Evolutionary conservation across 768 basidiomycete species (phyloP), one percentile per base, ranked within the genome.

Genomic region (Naganishia antarctica): DNA sequence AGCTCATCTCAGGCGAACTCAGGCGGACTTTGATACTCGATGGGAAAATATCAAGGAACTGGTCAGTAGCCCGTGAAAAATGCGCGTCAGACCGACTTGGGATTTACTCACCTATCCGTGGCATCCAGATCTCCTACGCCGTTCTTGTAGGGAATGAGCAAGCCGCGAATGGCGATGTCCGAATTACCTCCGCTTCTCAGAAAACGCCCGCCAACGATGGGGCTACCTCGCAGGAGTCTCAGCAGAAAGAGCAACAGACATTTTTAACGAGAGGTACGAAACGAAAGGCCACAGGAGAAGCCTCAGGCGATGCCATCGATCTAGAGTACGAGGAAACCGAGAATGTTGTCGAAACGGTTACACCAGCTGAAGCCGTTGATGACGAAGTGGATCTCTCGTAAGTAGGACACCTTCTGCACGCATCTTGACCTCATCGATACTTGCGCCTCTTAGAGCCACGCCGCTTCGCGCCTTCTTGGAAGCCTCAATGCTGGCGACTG

Each of bases 21-120:
- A 75, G 31, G 59, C 81, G n/a, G 90, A 91, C 64, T 86, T 82
- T 80, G 85, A 87, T 43, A 83, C 82, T 41, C 80, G 89, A 41
- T 87, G 87, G 88, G 88, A 91, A 76, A 94, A 94, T 74, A 85
- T 92, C 0, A 82, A 87, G 69, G 90, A 92, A 77, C 79, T 94
- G 68, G 76, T 73, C 32, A 53, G 63, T 45, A 6, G 13, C 7
- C 28, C 11, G 8, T 59, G 5, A 5, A 37, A 29, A 44, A 8
- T 7, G 18, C 21, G 21, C 34, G 15, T 37, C 15, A 28, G 37
- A 4, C 6, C 9, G 68, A 46, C 12, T 8, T 43, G 9, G 4
- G 28, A 59, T 15, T 23, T 16, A 11, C 1, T 28, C 31, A n/a
- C 32, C 12, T 1, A 34, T 21, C n/a, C 41, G 7, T 47, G 29